Conservation (phyloP, 2,329 filamentous ascomycete genomes). For the Penicillium sp. region DNA sequence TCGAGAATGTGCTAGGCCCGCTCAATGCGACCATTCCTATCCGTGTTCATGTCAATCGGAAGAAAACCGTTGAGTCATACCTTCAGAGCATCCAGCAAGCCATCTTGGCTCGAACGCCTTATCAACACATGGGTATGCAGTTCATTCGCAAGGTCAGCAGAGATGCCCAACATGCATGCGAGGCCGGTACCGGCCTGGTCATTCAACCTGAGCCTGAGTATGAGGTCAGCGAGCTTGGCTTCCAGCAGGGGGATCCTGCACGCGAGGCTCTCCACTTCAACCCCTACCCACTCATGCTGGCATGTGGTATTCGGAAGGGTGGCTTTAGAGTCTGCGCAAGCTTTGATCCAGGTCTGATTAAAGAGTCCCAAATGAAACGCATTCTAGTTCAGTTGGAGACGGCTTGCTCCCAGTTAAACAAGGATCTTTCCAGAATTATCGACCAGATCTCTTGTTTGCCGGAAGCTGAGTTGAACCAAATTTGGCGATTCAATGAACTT, state of each 20-base stretch:
- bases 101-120: slow-evolving; percentile 40
- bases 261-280: slow-evolving; percentile 44
- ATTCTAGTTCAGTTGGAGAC: slow-evolving; percentile 38
- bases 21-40: slow-evolving; percentile 51
- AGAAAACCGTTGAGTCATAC: slow-evolving; percentile 28
- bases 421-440: slow-evolving; percentile 24
- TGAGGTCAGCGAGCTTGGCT: slow-evolving; percentile 37
- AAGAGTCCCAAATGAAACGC: slow-evolving; percentile 37
- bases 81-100: slow-evolving; percentile 32
- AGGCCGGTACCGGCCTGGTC: slow-evolving; percentile 37
- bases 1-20: slow-evolving; percentile 51
- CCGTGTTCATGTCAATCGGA: slow-evolving; percentile 38
- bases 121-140: slow-evolving; percentile 52
- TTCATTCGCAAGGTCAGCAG: slow-evolving; percentile 45
- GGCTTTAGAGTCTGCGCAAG: slow-evolving; percentile 47
- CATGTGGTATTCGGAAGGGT: slow-evolving; percentile 43
- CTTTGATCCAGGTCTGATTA: slow-evolving; percentile 42
- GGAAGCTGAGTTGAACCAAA: slow-evolving; percentile 38
- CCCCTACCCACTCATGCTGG: slow-evolving; percentile 52
- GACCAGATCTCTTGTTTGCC: slow-evolving; percentile 41
- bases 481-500: slow-evolving; percentile 45
- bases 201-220: slow-evolving; percentile 42
- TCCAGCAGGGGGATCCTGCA: slow-evolving; percentile 35
- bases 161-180: slow-evolving; percentile 40
- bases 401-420: slow-evolving; percentile 27